Conservation (phyloP, 2,329 filamentous ascomycete genomes). For the Ophiocordyceps camponoti-leonardi region DNA sequence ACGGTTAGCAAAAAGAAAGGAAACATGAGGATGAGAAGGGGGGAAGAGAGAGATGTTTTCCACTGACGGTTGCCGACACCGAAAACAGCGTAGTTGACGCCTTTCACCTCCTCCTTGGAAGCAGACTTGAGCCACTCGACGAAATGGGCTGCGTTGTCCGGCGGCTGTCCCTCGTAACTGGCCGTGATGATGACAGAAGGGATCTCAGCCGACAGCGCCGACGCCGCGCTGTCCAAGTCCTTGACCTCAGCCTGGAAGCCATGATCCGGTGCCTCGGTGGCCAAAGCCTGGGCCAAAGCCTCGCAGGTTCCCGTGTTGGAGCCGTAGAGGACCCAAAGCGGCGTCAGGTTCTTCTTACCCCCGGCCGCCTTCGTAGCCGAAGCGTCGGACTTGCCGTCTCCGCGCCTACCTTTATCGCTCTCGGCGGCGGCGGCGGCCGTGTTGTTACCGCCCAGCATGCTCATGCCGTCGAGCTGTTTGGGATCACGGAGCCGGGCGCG, state of each 20-base stretch:
- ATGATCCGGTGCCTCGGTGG: constrained; percentile 36
- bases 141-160: constrained; percentile 55
- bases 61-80: constrained; percentile 36
- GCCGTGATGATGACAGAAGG: constrained; percentile 52
- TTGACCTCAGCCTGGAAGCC: constrained; percentile 42
- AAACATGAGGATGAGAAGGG: background rate
- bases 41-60: background rate
- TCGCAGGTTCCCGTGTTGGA: constrained; percentile 64
- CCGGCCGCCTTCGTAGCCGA: background rate
- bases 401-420: no score
- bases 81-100: constrained; percentile 50
- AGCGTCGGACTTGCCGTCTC: constrained; percentile 23
- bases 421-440: no score
- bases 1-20: background rate
- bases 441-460: constrained; percentile 15
- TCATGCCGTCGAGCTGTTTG: background rate
- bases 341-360: no score
- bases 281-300: constrained; percentile 45
- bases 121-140: constrained; percentile 43
- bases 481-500: constrained; percentile 30
- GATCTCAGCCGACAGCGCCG: constrained; percentile 30
- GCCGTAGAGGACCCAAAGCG: constrained; percentile 53
- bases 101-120: constrained; percentile 33
- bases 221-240: constrained; percentile 37
- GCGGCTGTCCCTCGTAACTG: constrained; percentile 58